These are phyloP conservation scores for Penicillium mononematosum DNA, from an alignment of 495 filamentous ascomycete species.

Conservation along the genomic window DNA sequence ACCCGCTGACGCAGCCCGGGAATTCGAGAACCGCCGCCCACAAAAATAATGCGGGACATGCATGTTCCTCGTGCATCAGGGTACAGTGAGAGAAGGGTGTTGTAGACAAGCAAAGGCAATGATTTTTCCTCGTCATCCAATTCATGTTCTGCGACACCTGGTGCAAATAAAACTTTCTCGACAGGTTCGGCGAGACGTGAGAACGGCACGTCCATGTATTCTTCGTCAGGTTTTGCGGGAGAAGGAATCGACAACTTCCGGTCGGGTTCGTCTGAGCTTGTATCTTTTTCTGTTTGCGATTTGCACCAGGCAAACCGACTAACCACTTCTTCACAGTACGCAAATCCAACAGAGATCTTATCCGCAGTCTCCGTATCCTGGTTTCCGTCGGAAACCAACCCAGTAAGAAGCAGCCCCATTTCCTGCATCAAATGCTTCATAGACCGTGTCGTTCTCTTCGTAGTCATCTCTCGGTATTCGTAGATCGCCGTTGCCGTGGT, in stretches of 20 bases:
- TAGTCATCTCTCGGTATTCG: slow-evolving; percentile 78
- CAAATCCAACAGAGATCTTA: slow-evolving; percentile 56
- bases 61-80: slow-evolving; percentile 79
- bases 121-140: slow-evolving; percentile 86
- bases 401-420: slow-evolving; percentile 62
- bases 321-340: slow-evolving; percentile 75
- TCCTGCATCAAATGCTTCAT: slow-evolving; percentile 67
- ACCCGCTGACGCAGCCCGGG: slow-evolving; percentile 79
- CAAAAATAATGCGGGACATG: slow-evolving; percentile 88
- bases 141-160: slow-evolving; percentile 49
- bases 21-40: slow-evolving; percentile 77
- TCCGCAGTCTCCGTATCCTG: slow-evolving; percentile 16
- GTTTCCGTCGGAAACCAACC: slow-evolving; percentile 23
- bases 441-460: slow-evolving; percentile 67
- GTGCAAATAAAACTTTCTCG: slow-evolving; percentile 70
- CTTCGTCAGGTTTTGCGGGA: slow-evolving; percentile 39
- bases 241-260: slow-evolving; percentile 43
- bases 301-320: slow-evolving; percentile 76
- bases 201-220: slow-evolving; percentile 58
- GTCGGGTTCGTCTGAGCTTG: neutral
- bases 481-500: slow-evolving; percentile 78
- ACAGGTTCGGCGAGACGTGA: slow-evolving; percentile 67
- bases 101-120: slow-evolving; percentile 71
- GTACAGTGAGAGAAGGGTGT: slow-evolving; percentile 68
- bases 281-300: slow-evolving; percentile 21